Evolutionary conservation across 768 basidiomycete species (phyloP).

Genomic region (Boletellus ananiceps): DNA sequence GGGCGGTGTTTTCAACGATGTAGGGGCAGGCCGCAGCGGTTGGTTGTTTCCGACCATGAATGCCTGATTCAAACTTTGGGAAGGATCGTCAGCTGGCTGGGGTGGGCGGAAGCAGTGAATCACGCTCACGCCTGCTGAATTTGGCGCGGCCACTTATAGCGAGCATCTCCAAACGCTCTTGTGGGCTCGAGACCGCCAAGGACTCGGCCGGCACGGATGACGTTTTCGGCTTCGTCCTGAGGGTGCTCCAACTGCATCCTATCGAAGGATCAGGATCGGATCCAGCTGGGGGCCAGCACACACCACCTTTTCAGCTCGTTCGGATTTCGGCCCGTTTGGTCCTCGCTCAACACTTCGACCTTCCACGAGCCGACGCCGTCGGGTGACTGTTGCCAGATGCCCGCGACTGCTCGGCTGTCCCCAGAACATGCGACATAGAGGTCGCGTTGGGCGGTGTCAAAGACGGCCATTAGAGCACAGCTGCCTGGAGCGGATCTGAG

Average conservation of each 20-base stretch:
- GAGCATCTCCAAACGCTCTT: conserved; percentile 83
- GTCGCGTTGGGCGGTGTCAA: conserved; percentile 79
- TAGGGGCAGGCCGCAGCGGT: conserved; percentile 54
- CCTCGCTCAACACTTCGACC: conserved; percentile 91
- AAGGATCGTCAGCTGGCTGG: not conserved
- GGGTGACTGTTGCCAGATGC: conserved; percentile 71
- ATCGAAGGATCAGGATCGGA: not conserved
- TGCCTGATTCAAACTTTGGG: conserved; percentile 51
- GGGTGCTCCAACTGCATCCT: conserved; percentile 86
- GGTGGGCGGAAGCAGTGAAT: not conserved
- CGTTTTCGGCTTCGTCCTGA: conserved; percentile 60
- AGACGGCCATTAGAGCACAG: conserved; percentile 83
- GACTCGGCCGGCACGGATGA: conserved; percentile 77
- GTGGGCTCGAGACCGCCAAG: conserved; percentile 85
- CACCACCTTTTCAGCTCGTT: conserved; percentile 77
- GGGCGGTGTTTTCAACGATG: conserved; percentile 79
- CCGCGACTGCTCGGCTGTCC: conserved; percentile 93
- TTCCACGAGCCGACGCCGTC: conserved; percentile 77
- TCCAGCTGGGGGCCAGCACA: not conserved
- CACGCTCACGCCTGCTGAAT: conserved; percentile 63
- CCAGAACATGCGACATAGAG: conserved; percentile 91
- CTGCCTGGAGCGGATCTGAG: conserved; percentile 51
- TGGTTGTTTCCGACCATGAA: conserved; percentile 62
- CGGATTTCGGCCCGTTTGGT: conserved; percentile 91
- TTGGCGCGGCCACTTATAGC: conserved; percentile 81